Conservation (phyloP, 805 yeast species). For the Suhomyces prunicola region DNA sequence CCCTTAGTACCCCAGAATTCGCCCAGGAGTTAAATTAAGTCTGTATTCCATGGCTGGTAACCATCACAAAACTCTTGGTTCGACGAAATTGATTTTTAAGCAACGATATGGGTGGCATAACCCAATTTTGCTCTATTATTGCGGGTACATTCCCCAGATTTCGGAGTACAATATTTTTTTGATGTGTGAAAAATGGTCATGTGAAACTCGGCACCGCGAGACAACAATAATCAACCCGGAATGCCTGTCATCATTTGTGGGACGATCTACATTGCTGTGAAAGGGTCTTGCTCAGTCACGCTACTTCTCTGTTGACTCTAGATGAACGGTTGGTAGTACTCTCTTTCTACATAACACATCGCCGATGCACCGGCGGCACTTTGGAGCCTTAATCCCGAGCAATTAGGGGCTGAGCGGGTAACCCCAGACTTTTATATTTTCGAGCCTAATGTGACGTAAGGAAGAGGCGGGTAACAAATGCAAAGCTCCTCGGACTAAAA, state of each 20-base stretch:
- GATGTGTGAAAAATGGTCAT: not conserved
- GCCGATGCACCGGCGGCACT: not conserved
- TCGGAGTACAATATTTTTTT: slow-evolving; percentile 11
- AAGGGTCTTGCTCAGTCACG: not conserved
- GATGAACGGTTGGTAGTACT: not conserved
- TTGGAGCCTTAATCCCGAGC: not conserved
- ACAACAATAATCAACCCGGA: not conserved
- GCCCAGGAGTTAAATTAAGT: not conserved
- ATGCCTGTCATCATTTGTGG: not conserved
- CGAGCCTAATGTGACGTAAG: not conserved
- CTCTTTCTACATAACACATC: not conserved
- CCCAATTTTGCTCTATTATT: not conserved
- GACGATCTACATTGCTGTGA: not conserved
- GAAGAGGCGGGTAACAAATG: not conserved
- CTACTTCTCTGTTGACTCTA: not conserved
- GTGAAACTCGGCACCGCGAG: slow-evolving; percentile 1
- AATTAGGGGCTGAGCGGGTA: not conserved
- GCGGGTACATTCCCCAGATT: slow-evolving; percentile 13
- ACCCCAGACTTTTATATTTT: not conserved
- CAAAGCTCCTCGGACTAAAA: not conserved
- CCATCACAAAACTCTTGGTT: not conserved
- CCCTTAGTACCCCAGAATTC: not conserved
- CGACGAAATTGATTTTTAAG: not conserved
- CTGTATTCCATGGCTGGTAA: not conserved
- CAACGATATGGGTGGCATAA: not conserved